phyloP scores from a whole-genome alignment of 2,329 filamentous ascomycete species.

The Diaporthe humulicola region DNA sequence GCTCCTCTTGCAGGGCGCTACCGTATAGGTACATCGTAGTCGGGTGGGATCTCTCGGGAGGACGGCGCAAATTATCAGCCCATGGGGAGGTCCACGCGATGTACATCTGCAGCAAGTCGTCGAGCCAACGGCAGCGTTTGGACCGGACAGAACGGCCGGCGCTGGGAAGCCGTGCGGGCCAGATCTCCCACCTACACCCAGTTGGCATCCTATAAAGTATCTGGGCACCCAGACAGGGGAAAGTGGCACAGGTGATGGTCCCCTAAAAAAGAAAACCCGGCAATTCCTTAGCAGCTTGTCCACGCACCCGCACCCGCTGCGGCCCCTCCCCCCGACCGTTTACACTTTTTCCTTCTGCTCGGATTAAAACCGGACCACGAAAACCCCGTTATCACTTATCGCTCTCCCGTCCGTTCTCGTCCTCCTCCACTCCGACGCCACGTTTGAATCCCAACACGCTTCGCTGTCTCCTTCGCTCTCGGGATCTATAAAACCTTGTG shows the following conservation, averaged over 20 bases:
- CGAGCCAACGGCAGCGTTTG: neutral
- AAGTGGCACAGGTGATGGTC: neutral
- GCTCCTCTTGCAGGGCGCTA: neutral
- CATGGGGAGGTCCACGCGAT: neutral
- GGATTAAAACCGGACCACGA: slow-evolving; percentile 33
- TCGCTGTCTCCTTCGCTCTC: slow-evolving; percentile 28
- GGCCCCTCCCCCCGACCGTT: neutral
- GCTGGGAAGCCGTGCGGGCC: slow-evolving; percentile 10
- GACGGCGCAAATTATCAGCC: neutral
- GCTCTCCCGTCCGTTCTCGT: slow-evolving; percentile 26
- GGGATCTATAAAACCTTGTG: slow-evolving; percentile 3
- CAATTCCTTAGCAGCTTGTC: neutral
- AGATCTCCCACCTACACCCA: neutral
- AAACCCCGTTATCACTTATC: slow-evolving; percentile 36
- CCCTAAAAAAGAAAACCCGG: slow-evolving; percentile 19
- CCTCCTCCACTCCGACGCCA: slow-evolving; percentile 28
- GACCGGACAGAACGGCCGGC: neutral
- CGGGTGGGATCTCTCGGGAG: slow-evolving; percentile 9
- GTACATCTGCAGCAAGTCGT: neutral
- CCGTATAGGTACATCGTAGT: neutral
- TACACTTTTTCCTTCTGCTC: slow-evolving; percentile 24
- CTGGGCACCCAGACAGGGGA: neutral
- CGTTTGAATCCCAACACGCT: slow-evolving; percentile 29
- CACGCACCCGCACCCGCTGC: slow-evolving; percentile 11
- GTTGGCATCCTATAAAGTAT: neutral